Evolutionary conservation across 768 basidiomycete genomes (phyloP).

Genomic region (Kwoniella newhampshirensis): DNA sequence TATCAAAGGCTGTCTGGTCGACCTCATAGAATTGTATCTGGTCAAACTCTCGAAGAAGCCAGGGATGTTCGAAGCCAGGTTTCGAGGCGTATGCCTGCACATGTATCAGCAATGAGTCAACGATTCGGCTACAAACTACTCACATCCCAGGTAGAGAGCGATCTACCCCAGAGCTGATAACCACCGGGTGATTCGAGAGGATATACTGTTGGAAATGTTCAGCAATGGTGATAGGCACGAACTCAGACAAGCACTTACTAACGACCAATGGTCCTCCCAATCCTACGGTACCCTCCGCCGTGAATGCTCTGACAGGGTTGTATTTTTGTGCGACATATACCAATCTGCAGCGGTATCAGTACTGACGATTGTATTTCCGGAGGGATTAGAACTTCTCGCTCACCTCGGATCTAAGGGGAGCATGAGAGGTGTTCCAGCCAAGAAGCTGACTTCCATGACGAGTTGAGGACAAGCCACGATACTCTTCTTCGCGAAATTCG

Average conservation of each 20-base stretch:
- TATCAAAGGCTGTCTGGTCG: conserved; percentile 57
- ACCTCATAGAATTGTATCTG: conserved; percentile 61
- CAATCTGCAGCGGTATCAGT: conserved; percentile 58
- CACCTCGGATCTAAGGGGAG: conserved; percentile 56
- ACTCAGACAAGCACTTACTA: conserved; percentile 45
- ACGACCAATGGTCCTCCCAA: conserved; percentile 68
- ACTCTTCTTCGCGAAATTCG: conserved; percentile 56
- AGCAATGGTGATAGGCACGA: neutral
- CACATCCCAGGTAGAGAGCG: conserved; percentile 66
- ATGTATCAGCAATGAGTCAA: neutral
- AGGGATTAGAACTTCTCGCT: neutral
- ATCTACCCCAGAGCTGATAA: conserved; percentile 64
- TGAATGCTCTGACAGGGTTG: conserved; percentile 70
- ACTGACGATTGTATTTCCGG: conserved; percentile 55
- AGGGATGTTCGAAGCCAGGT: conserved; percentile 57
- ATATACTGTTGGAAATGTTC: conserved; percentile 10
- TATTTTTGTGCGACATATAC: conserved; percentile 65
- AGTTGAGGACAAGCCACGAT: conserved; percentile 60
- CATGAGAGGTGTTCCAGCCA: conserved; percentile 65
- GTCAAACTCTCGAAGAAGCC: conserved; percentile 66
- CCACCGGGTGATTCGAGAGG: conserved; percentile 57
- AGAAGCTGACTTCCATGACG: conserved; percentile 65
- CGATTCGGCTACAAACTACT: conserved; percentile 50
- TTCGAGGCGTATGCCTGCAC: conserved; percentile 34
- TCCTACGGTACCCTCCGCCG: conserved; percentile 70